These are phyloP conservation scores for Hanseniaspora opuntiae DNA, from an alignment of 805 yeast genomes.

Conservation along the genomic window DNA sequence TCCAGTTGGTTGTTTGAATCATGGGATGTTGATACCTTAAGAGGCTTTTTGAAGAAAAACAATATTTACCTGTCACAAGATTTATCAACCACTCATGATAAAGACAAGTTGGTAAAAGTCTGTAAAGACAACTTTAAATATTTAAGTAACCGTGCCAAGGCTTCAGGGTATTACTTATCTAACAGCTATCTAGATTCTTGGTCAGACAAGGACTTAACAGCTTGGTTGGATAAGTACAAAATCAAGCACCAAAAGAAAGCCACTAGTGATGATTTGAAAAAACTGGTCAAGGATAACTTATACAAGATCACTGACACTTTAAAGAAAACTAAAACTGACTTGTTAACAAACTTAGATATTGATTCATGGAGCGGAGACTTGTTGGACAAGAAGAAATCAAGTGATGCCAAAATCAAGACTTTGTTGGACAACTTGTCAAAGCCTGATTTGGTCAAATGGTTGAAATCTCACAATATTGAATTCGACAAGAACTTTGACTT, in stretches of 20 bases:
- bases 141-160: slow-evolving; percentile 27
- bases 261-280: slow-evolving; percentile 34
- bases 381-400: not conserved
- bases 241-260: slow-evolving; percentile 25
- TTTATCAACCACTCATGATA: slow-evolving; percentile 15
- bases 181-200: slow-evolving; percentile 41
- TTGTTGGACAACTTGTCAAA: slow-evolving; percentile 40
- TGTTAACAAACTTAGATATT: slow-evolving; percentile 31
- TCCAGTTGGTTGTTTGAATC: slow-evolving; percentile 38
- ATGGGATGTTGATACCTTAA: slow-evolving; percentile 30
- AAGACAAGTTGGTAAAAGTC: slow-evolving; percentile 30
- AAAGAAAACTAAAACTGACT: slow-evolving; percentile 28
- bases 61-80: slow-evolving; percentile 23
- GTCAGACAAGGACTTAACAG: slow-evolving; percentile 35
- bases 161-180: slow-evolving; percentile 37
- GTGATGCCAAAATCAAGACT: slow-evolving; percentile 21
- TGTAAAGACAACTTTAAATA: slow-evolving; percentile 32
- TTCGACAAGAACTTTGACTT: slow-evolving; percentile 18
- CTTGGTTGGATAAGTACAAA: slow-evolving; percentile 37
- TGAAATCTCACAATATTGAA: slow-evolving; percentile 33
- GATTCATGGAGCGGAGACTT: slow-evolving; percentile 20
- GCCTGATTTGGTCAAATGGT: slow-evolving; percentile 43
- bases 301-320: slow-evolving; percentile 31
- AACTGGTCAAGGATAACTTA: slow-evolving; percentile 34
- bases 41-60: slow-evolving; percentile 24